Conservation (phyloP, 768 basidiomycete genomes). For the Boletus patriciae region DNA sequence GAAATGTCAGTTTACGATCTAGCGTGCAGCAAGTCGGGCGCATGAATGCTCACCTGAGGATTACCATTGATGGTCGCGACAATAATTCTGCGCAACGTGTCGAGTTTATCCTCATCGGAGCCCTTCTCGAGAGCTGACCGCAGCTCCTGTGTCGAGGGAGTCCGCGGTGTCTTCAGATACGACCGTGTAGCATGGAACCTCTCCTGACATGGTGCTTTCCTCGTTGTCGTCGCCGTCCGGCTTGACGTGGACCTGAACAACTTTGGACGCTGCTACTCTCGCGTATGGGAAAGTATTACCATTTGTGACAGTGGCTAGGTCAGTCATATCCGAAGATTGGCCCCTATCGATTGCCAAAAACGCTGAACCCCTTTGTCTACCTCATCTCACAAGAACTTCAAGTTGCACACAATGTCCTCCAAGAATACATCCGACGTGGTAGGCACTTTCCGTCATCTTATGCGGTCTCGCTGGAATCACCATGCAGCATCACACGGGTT, state of each 20-base stretch:
- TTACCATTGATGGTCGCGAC: constrained; percentile 94
- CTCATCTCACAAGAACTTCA: too few relatives aligned
- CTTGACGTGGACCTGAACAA: constrained; percentile 6
- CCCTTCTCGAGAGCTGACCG: constrained; percentile 88
- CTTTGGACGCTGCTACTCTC: not conserved
- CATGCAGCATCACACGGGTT: too few relatives aligned
- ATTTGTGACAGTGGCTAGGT: not conserved
- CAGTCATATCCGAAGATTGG: too few relatives aligned
- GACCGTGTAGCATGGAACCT: constrained; percentile 75
- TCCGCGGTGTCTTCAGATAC: constrained; percentile 70
- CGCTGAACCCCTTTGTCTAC: too few relatives aligned
- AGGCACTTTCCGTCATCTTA: too few relatives aligned
- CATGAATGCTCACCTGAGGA: constrained; percentile 62
- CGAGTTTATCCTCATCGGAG: constrained; percentile 93
- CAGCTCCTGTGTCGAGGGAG: constrained; percentile 80
- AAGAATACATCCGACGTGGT: too few relatives aligned
- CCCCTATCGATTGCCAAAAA: too few relatives aligned
- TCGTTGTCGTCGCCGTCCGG: constrained; percentile 11
- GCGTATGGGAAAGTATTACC: constrained; percentile 9
- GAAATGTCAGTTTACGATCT: not conserved
- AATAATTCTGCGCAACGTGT: constrained; percentile 93
- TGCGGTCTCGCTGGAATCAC: too few relatives aligned
- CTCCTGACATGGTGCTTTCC: constrained; percentile 37
- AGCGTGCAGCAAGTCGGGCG: not conserved
- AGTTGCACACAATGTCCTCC: too few relatives aligned